Percentiles rank a stretch among this genome's conserved stretches.
These are phyloP conservation scores for Babesia bigemina DNA, from an alignment of 169 alveolate genomes.

Conservation along the genomic window DNA sequence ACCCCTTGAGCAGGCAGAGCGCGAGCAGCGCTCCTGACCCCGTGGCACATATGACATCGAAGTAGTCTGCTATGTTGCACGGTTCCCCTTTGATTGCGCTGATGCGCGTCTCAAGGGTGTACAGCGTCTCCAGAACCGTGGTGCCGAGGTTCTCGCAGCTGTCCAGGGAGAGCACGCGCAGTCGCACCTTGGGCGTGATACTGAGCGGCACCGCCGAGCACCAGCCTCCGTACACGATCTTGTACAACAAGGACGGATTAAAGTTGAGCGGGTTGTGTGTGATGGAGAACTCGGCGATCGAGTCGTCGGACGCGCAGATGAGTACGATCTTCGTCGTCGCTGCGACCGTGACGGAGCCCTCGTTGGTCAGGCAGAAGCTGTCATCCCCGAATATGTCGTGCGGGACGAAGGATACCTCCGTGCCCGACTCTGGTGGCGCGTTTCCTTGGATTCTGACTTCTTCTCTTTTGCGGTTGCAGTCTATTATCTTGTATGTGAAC, in stretches of 20 bases:
- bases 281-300: conserved; percentile 12
- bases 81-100: conserved; percentile 64
- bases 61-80: conserved; percentile 73
- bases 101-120: conserved; percentile 70
- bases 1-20: conserved; percentile 73
- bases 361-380: conserved; percentile 13
- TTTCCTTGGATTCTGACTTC: not conserved
- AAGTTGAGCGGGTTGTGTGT: conserved; percentile 1
- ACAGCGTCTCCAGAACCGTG: conserved; percentile 70
- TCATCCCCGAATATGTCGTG: conserved; percentile 26
- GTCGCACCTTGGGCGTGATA: conserved; percentile 41
- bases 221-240: conserved; percentile 58
- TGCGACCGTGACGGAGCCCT: conserved; percentile 7
- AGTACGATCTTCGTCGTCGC: conserved; percentile 14
- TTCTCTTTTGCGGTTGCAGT: conserved; percentile 12
- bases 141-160: conserved; percentile 80
- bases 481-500: conserved; percentile 30
- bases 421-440: not conserved
- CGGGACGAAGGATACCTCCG: not conserved
- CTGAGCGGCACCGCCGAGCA: conserved; percentile 38
- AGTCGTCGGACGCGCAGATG: not conserved
- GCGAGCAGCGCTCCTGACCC: conserved; percentile 81
- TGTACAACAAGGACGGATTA: conserved; percentile 42
- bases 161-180: conserved; percentile 78
- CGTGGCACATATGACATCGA: conserved; percentile 79